Evolutionary conservation across 2,329 filamentous ascomycete species (phyloP).

Genomic region (Stromatinia cepivora): DNA sequence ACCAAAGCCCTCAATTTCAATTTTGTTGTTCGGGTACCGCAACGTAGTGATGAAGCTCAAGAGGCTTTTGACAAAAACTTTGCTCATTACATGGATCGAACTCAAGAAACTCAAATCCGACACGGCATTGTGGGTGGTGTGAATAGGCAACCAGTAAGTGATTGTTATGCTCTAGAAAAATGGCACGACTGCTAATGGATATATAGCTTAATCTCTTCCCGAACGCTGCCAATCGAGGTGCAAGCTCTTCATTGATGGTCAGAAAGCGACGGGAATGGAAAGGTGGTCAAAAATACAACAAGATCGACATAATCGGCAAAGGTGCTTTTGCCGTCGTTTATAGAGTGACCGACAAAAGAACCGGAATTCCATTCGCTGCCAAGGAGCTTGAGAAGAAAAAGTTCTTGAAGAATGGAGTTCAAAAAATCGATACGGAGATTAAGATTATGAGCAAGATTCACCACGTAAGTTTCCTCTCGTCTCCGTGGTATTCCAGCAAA

Average conservation of each 20-base stretch:
- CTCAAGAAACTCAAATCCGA: constrained; percentile 21
- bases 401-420: constrained; percentile 84
- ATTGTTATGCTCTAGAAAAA: neutral
- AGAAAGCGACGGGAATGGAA: constrained; percentile 66
- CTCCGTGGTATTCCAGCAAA: neutral
- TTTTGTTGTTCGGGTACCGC: constrained; percentile 84
- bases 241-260: constrained; percentile 27
- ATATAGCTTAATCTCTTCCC: constrained; percentile 38
- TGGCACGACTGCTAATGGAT: constrained; percentile 24
- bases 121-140: constrained; percentile 12
- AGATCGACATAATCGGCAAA: constrained; percentile 78
- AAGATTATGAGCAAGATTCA: constrained; percentile 85
- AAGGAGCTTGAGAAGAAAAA: constrained; percentile 93
- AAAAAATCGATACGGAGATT: constrained; percentile 96
- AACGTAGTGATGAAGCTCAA: constrained; percentile 65
- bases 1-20: constrained; percentile 60
- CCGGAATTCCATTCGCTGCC: constrained; percentile 81
- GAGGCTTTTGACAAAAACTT: constrained; percentile 69
- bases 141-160: constrained; percentile 34
- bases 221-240: constrained; percentile 33
- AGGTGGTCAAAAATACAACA: constrained; percentile 82
- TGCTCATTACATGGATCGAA: constrained; percentile 6
- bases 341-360: constrained; percentile 80
- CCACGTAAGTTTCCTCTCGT: constrained; percentile 61
- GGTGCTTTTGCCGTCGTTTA: constrained; percentile 95